Conservation (phyloP, 768 basidiomycete species). For the Mrakia gelida region DNA sequence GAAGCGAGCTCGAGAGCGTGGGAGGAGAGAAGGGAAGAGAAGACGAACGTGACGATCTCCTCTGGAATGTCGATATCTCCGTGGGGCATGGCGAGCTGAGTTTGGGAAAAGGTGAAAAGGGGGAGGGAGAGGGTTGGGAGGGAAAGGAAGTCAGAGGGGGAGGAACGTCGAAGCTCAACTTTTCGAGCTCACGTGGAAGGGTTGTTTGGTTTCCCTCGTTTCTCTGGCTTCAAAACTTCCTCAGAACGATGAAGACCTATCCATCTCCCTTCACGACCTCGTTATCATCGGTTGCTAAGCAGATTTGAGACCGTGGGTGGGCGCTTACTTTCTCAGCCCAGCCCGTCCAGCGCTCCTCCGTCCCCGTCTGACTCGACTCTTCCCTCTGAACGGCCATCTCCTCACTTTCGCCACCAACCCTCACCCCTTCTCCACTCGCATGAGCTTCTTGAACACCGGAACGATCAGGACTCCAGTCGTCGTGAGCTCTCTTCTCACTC, state of each 20-base stretch:
- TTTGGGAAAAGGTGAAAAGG: background rate
- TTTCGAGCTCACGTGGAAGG: background rate
- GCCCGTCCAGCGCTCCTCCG: background rate
- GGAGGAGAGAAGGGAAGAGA: background rate
- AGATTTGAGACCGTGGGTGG: too few species aligned
- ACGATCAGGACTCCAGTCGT: background rate
- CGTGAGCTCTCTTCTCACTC: background rate
- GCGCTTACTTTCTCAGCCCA: background rate
- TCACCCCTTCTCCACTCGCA: background rate
- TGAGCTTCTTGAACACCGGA: background rate
- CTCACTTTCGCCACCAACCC: background rate
- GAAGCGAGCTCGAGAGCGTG: too few species aligned
- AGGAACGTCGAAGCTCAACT: background rate
- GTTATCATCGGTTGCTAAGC: too few species aligned
- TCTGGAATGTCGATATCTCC: constrained; percentile 29
- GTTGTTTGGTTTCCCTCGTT: background rate
- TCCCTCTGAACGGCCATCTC: too few species aligned
- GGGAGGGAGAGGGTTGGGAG: background rate
- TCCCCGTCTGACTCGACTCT: background rate
- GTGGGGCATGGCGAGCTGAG: constrained; percentile 15
- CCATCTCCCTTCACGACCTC: background rate
- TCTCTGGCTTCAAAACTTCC: background rate
- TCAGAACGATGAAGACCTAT: background rate
- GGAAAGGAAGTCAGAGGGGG: constrained; percentile 2
- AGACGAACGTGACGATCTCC: constrained; percentile 15